These are phyloP conservation scores for Anisodus tanguticus DNA, from an alignment of 257 asterid species.

Conservation along the genomic window DNA sequence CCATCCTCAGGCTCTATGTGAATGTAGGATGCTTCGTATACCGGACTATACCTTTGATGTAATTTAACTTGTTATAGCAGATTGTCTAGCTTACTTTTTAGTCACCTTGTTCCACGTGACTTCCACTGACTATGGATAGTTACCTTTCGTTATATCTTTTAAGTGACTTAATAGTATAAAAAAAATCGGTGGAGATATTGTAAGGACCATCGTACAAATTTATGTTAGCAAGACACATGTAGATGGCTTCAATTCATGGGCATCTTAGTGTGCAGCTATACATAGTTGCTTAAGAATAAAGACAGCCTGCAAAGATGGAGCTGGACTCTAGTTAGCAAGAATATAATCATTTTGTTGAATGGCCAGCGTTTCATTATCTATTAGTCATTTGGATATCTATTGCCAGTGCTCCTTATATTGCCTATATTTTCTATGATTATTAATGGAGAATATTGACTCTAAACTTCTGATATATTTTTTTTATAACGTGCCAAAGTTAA, in stretches of 20 bases:
- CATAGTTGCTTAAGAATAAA: constrained; percentile 20
- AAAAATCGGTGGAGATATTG: neutral
- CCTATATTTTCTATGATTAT: neutral
- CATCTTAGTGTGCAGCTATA: constrained; percentile 24
- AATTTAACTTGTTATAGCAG: neutral
- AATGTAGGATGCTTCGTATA: neutral
- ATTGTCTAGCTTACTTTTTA: neutral
- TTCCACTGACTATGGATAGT: no score
- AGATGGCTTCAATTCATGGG: neutral
- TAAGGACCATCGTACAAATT: neutral
- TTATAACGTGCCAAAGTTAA: neutral
- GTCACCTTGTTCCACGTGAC: neutral
- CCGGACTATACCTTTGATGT: neutral
- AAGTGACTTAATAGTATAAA: neutral
- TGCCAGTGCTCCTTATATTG: neutral
- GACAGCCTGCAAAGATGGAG: neutral
- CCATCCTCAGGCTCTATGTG: neutral
- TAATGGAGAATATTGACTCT: neutral
- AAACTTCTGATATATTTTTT: neutral
- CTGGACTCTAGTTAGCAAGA: neutral
- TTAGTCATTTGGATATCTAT: neutral
- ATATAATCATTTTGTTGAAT: neutral
- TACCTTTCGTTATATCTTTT: neutral
- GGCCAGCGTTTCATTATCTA: neutral
- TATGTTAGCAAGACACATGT: neutral